Evolutionary conservation across 257 asterid species (phyloP), one percentile per base, ranked within the genome.

Genomic region (Cordia subcordata): DNA sequence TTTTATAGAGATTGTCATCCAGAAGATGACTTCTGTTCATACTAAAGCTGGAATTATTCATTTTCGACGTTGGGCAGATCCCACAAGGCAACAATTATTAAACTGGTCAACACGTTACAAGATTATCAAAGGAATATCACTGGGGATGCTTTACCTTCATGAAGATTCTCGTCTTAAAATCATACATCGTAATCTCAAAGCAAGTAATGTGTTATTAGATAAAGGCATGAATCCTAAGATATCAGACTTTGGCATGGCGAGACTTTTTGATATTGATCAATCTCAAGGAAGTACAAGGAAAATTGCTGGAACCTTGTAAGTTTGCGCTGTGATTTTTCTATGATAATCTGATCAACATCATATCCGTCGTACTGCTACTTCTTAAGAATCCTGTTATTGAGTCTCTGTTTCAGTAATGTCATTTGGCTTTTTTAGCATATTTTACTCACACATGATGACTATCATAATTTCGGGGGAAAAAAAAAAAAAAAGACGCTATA

Each of bases 191-290:
- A 66, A 72, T 46, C 63, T 72, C 13, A 72, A 72, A 53, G 77
- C 69, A 0, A 46, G 77, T 23, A 74, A 65, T n/a, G 35, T 73
- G 13, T 37, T 73, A 11, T 65, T 73, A 5, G 79, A 68, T 15
- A 13, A 8, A 40, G 59, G 51, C 8, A 62, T 72, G 73, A 57
- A 67, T 3, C 60, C 77, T 10, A 72, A 72, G 45, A 67, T 72
- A n/a, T 53, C 74, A 22, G 73, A 72, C 23, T 72, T 72, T 58
- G 73, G 73, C 39, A 57, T 62, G 70, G 77, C 77, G 4, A 62
- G 62, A 15, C 12, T 72, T 22, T 67, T 53, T 19, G 57, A 23
- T 1, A 11, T 22, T 9, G 67, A 67, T 38, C 54, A 72, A 62
- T 61, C 63, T 35, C 63, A 37, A 72, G 70, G 18, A 22, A 53